Base-by-base conservation (phyloP, 768 basidiomycete genomes). In the Leccinum longicurvipes region DNA sequence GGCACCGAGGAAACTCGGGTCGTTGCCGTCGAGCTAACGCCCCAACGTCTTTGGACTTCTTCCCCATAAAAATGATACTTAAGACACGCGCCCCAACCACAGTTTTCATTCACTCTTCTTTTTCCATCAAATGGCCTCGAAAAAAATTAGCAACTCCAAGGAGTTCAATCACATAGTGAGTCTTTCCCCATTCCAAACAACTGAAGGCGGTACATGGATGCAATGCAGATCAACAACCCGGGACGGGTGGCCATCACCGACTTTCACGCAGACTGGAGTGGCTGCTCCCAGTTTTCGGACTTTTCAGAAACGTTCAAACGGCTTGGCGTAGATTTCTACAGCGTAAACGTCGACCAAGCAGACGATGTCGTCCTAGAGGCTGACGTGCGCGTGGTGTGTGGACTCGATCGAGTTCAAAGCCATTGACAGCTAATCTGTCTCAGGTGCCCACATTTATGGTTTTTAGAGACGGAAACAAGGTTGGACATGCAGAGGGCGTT, bases 281-380 rank as follows among this genome's bases (percentile, higher is more conserved):
- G 56, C 15, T 53, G 24, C 34, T 60, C 48, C 17, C 24, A 36
- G 31, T 42, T 54, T 6, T 56, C 56, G 0, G 60, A 66, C 5
- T 48, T 68, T 29, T 56, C 64, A 5, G 66, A 70, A 6, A 42
- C 63, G 11, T 60, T 61, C 6, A 66, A 69, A 21, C 65, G 61
- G 51, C 57, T 69, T 3, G 72, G 66, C 12, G 66, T 87, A 53
- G 76, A 77, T 17, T 86, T 89, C 68, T 87, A 85, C 77, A 88
- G 87, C 67, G 83, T 91, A 54, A 82, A 93, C 59, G 80, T 89
- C 28, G 90, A 93, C 61, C 75, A 74, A 34, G 79, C 80, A 51
- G 56, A 64, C 4, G 76, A 79, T 0, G 80, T 88, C 49, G 65
- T 80, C 1, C 69, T 81, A 55, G 84, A 87, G 69, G 82, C 79